Base-by-base conservation (phyloP, 2,329 filamentous ascomycete species). In the Fusarium sp. region DNA sequence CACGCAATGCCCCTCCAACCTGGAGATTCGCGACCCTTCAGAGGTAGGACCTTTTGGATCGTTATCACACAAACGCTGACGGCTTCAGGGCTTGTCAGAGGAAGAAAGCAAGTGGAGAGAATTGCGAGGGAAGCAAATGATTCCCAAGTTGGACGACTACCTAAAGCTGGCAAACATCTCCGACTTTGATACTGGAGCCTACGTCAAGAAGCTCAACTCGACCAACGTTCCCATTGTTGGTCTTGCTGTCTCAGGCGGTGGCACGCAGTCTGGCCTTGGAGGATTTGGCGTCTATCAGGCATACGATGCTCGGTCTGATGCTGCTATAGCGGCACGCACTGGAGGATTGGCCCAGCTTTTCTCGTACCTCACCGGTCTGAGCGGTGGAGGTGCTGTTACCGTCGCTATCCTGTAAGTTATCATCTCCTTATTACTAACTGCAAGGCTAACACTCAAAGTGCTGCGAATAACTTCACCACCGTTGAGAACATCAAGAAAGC, bases 221-320 rank as follows among this genome's bases (percentile, higher is more conserved):
- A 63, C 29, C 1, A 61, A 53, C 22, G 50, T 66, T 0, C 70
- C 72, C 1, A 29, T 72, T 1, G 46, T 74, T 11, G 71, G 70
- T 0, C 52, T 72, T 7, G 62, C 72, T 2, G 47, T 73, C 9
- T 73, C 72, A 0, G 72, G 71, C 0, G 72, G 70, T 28, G 71
- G 70, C 0, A 71, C 72, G 0, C 72, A 73, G 38, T 72, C 72
- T 13, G 72, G 71, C 2, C 38, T 73, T 8, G 72, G 72, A 4
- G 72, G 72, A 0, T 26, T 73, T 0, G 72, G 72, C 0, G 43
- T 74, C 25, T 73, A 68, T 65, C 69, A 72, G 9, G 72, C 72
- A 1, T 73, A 62, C 9, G 72, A 73, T 47, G 60, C 59, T 7
- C 65, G 71, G 5, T 70, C 73, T 10, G 47, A 55, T 1, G 28